These are phyloP conservation scores for Jamesozyma hellenica DNA, from an alignment of 805 yeast genomes.

Conservation along the genomic window DNA sequence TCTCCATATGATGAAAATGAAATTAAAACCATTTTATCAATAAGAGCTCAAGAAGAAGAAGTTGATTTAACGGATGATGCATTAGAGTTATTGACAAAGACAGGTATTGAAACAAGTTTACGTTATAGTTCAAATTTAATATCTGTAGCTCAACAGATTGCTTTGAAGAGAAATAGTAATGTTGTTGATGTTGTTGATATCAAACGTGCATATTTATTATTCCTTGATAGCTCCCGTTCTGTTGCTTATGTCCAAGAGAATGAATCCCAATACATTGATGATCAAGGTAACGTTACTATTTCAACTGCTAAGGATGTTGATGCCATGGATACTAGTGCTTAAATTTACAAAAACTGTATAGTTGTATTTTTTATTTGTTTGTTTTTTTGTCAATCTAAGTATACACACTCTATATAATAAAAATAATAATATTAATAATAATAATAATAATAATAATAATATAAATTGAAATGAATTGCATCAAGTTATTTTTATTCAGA, in stretches of 20 bases:
- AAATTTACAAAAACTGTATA: no score
- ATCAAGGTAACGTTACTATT: slow-evolving; percentile 61
- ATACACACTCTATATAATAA: not conserved
- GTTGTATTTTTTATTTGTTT: no score
- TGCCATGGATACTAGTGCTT: slow-evolving; percentile 29
- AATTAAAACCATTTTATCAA: slow-evolving; percentile 72
- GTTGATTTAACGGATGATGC: slow-evolving; percentile 77
- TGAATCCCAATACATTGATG: slow-evolving; percentile 62
- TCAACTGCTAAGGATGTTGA: slow-evolving; percentile 27
- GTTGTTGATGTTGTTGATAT: slow-evolving; percentile 69
- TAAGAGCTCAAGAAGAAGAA: slow-evolving; percentile 91
- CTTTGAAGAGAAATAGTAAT: slow-evolving; percentile 64
- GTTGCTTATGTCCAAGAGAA: slow-evolving; percentile 73
- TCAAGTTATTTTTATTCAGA: slow-evolving; percentile 33
- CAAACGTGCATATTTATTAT: slow-evolving; percentile 76
- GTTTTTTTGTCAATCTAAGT: not conserved
- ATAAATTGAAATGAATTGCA: not conserved
- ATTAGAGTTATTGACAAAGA: slow-evolving; percentile 74
- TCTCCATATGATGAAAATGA: slow-evolving; percentile 69
- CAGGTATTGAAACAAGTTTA: slow-evolving; percentile 81
- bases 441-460: not conserved
- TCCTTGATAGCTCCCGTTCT: slow-evolving; percentile 81
- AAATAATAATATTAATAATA: not conserved
- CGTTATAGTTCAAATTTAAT: slow-evolving; percentile 89
- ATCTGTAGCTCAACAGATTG: slow-evolving; percentile 79